Conservation (phyloP, 2,329 filamentous ascomycete species). For the Cephalotrichum gorgonifer region DNA sequence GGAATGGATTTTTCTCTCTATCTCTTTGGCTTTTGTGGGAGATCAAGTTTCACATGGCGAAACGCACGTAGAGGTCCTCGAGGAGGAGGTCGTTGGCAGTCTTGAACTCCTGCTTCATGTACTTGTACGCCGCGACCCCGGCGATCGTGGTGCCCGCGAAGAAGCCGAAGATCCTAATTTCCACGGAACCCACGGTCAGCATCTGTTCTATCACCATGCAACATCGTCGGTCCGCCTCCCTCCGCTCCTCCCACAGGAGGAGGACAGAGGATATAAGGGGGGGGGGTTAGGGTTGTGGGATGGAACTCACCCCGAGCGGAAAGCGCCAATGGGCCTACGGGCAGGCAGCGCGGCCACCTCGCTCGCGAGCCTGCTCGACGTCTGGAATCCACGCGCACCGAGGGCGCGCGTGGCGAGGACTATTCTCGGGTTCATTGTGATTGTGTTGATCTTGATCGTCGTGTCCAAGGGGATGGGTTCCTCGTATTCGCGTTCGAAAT, state of each 20-base stretch:
- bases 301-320: constrained; percentile 45
- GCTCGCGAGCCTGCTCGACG: constrained; percentile 34
- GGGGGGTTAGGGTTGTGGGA: background rate
- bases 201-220: too few relatives aligned
- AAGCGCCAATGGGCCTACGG: constrained; percentile 48
- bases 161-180: constrained; percentile 77
- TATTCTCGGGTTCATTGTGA: constrained; percentile 8
- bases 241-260: too few relatives aligned
- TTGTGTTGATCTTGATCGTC: background rate
- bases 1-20: background rate
- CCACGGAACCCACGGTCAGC: background rate
- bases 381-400: constrained; percentile 32
- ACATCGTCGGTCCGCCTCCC: too few relatives aligned
- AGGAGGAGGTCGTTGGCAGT: constrained; percentile 85
- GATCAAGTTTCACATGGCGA: constrained; percentile 22
- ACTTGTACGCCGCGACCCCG: constrained; percentile 78
- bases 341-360: constrained; percentile 39
- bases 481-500: background rate
- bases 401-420: constrained; percentile 18
- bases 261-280: constrained; percentile 4
- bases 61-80: constrained; percentile 89
- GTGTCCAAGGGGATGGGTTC: background rate
- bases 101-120: constrained; percentile 88
- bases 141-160: constrained; percentile 73
- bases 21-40: constrained; percentile 9